Evolutionary conservation across 2,329 filamentous ascomycete genomes (phyloP).

Genomic region (Monilinia laxa): DNA sequence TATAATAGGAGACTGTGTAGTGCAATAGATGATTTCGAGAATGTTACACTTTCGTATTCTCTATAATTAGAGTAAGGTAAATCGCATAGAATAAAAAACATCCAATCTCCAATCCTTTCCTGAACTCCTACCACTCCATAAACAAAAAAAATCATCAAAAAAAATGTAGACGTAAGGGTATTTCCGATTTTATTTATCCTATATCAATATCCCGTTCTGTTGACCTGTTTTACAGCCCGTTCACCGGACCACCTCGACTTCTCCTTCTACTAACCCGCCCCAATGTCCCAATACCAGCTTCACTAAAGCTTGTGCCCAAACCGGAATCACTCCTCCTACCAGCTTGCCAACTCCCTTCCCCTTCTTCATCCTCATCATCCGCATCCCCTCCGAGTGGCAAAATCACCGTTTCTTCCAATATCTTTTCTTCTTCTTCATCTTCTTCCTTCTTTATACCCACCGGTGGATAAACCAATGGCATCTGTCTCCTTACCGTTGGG

Average conservation of each 20-base stretch:
- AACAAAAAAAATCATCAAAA: neutral
- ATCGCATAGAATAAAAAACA: neutral
- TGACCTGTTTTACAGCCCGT: neutral
- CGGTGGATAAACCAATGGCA: conserved; percentile 44
- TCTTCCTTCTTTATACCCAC: conserved; percentile 38
- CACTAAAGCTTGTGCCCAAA: conserved; percentile 55
- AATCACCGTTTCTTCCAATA: conserved; percentile 32
- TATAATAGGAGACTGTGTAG: too few relatives aligned
- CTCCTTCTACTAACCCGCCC: conserved; percentile 33
- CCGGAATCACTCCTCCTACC: conserved; percentile 48
- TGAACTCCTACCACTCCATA: neutral
- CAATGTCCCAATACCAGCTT: conserved; percentile 39
- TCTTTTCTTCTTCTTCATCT: conserved; percentile 36
- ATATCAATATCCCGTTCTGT: neutral
- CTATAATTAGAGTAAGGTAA: neutral
- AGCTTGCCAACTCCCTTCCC: conserved; percentile 38
- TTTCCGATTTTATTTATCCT: neutral
- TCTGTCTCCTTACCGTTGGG: conserved; percentile 46
- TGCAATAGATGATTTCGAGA: neutral
- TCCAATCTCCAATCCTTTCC: neutral
- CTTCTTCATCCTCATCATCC: conserved; percentile 51
- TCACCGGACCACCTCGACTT: conserved; percentile 19
- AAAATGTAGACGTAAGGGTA: conserved; percentile 3
- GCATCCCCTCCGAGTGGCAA: conserved; percentile 45
- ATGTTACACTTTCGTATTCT: too few relatives aligned